Percentiles rank a stretch among this genome's conserved stretches.
Evolutionary conservation across 2,329 filamentous ascomycete species (phyloP).

Genomic region (Penicillium fuscoglaucum): DNA sequence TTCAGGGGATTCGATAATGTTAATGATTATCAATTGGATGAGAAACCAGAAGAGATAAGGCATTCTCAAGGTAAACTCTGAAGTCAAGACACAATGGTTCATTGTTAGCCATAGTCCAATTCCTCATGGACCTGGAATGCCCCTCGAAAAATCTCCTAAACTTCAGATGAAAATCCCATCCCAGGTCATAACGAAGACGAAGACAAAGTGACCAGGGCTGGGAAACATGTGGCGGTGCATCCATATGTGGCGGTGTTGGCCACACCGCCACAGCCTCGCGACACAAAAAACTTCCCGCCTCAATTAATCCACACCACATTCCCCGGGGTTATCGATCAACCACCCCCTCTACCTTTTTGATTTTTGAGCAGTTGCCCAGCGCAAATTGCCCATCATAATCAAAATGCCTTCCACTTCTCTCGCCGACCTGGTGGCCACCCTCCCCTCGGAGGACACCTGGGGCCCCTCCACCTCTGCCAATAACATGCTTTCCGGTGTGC

Average conservation of each 20-base stretch:
- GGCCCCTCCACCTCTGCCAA: constrained; percentile 79
- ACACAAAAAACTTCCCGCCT: constrained; percentile 31
- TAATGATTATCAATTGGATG: background rate
- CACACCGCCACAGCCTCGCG: constrained; percentile 29
- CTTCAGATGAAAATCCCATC: background rate
- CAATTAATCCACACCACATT: constrained; percentile 28
- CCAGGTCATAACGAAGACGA: background rate
- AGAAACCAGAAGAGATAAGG: background rate
- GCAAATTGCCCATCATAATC: constrained; percentile 15
- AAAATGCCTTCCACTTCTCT: constrained; percentile 57
- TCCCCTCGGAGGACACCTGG: constrained; percentile 79
- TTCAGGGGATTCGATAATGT: background rate
- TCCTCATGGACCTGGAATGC: background rate
- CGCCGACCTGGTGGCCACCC: constrained; percentile 67
- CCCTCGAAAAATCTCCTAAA: background rate
- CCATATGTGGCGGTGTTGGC: constrained; percentile 1
- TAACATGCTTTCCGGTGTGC: constrained; percentile 89
- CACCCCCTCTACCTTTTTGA: constrained; percentile 18
- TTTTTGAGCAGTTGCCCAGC: constrained; percentile 15
- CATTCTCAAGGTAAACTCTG: background rate
- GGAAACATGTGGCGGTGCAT: constrained; percentile 16
- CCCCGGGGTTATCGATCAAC: constrained; percentile 16
- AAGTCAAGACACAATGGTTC: background rate
- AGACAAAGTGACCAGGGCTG: background rate
- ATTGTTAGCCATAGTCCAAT: background rate